Percentiles rank a stretch among this genome's conserved stretches.
phyloP scores from a whole-genome alignment of 208 protist genomes.

The Borovskyia barvae region DNA sequence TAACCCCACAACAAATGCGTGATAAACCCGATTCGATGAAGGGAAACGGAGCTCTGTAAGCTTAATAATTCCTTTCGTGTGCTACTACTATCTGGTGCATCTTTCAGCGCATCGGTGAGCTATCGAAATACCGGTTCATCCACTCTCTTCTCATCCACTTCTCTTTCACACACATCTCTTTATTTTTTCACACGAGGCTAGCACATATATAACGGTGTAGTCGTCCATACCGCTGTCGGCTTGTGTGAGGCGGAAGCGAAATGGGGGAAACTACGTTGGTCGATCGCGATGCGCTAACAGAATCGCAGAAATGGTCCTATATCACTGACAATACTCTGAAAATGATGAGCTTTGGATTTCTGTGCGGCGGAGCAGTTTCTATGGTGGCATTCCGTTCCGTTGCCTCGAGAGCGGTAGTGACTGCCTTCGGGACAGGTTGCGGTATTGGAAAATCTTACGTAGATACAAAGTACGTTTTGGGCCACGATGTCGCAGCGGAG shows the following conservation, averaged over 20 bases:
- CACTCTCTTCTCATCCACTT: too few species aligned
- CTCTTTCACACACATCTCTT: too few species aligned
- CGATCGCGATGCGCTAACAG: slow-evolving; percentile 62
- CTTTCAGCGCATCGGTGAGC: too few species aligned
- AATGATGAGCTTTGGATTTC: slow-evolving; percentile 69
- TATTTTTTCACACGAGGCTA: neutral
- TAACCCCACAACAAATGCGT: slow-evolving; percentile 1
- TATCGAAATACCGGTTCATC: too few species aligned
- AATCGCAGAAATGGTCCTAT: slow-evolving; percentile 78
- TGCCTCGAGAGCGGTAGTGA: slow-evolving; percentile 41
- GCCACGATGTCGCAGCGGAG: slow-evolving; percentile 72
- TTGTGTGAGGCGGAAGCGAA: too few species aligned
- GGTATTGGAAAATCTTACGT: slow-evolving; percentile 86
- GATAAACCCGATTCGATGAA: too few species aligned
- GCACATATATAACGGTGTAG: neutral
- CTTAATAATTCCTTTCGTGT: too few species aligned
- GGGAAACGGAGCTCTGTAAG: too few species aligned
- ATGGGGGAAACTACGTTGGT: slow-evolving; percentile 29
- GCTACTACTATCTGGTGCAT: too few species aligned
- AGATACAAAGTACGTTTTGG: slow-evolving; percentile 80
- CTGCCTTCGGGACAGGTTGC: slow-evolving; percentile 70
- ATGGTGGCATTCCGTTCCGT: slow-evolving; percentile 73
- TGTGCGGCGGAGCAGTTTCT: slow-evolving; percentile 57
- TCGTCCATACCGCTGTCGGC: neutral
- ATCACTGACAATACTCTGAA: slow-evolving; percentile 79